Percentiles rank a stretch among this genome's conserved stretches.
These are phyloP conservation scores for Lachancea quebecensis DNA, from an alignment of 805 yeast species.

Conservation along the genomic window DNA sequence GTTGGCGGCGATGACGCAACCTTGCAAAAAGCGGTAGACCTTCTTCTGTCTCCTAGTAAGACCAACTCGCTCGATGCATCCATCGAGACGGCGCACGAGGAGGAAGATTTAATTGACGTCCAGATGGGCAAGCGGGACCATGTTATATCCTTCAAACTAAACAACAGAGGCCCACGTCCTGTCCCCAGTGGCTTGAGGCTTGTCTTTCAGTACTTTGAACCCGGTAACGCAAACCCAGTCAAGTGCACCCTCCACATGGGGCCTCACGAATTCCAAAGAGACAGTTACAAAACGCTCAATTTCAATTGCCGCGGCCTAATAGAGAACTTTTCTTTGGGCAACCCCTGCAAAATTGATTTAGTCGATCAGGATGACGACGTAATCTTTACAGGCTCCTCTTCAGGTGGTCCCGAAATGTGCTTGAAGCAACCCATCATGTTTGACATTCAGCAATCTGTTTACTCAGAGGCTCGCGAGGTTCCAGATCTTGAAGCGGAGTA, in stretches of 20 bases:
- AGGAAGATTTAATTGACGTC: constrained; percentile 8
- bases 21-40: constrained; percentile 1
- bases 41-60: background rate
- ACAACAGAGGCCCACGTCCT: constrained; percentile 9
- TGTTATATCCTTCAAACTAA: constrained; percentile 13
- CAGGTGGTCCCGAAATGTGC: constrained; percentile 2
- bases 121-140: constrained; percentile 15
- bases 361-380: constrained; percentile 10
- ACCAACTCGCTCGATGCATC: constrained; percentile 1
- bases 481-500: constrained; percentile 1
- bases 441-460: constrained; percentile 5
- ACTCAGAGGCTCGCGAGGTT: constrained; percentile 6
- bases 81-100: constrained; percentile 4
- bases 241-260: constrained; percentile 18
- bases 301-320: constrained; percentile 13
- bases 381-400: constrained; percentile 8
- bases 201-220: constrained; percentile 9
- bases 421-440: constrained; percentile 7
- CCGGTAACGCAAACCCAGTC: constrained; percentile 1
- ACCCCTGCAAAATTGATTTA: constrained; percentile 12
- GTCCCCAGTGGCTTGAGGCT: constrained; percentile 13
- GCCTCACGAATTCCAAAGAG: constrained; percentile 18
- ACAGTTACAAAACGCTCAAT: constrained; percentile 13
- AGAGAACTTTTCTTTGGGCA: constrained; percentile 9
- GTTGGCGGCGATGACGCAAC: constrained; percentile 11